A percentile compares a stretch with the other conserved stretches of the same genome.
phyloP scores from a whole-genome alignment of 1,284 basidiomycete genomes.

The Mycosarcoma maydis region DNA sequence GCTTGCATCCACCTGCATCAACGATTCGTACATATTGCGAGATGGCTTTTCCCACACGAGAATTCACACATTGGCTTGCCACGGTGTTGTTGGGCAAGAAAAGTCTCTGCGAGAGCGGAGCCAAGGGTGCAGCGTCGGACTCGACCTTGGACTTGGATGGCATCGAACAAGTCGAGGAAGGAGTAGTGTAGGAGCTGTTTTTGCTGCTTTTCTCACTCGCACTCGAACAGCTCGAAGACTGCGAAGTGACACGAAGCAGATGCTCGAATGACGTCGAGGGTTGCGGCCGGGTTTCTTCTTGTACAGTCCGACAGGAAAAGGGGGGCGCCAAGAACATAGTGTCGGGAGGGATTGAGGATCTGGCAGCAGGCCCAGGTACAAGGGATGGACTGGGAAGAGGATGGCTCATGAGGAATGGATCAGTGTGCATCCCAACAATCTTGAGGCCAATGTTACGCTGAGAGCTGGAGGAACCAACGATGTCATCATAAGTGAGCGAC shows the following conservation, averaged over 20 bases:
- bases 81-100: neutral
- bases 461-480: conserved; percentile 6
- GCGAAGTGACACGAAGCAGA: conserved; percentile 12
- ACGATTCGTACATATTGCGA: neutral
- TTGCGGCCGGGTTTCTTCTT: neutral
- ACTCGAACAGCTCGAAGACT: conserved; percentile 1
- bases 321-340: neutral
- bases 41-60: conserved; percentile 14
- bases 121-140: neutral
- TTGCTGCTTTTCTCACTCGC: neutral
- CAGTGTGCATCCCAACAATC: conserved; percentile 26
- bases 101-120: neutral
- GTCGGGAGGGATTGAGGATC: neutral
- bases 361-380: neutral
- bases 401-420: conserved; percentile 41
- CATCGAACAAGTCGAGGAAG: neutral
- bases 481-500: conserved; percentile 18
- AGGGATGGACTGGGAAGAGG: conserved; percentile 34
- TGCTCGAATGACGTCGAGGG: conserved; percentile 15
- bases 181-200: neutral
- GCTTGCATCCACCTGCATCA: neutral
- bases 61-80: neutral
- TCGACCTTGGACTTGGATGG: neutral
- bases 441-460: conserved; percentile 24
- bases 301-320: neutral